Evolutionary conservation across 768 basidiomycete species (phyloP), one percentile per base, ranked within the genome.

Genomic region (Daedaleopsis sinensis): DNA sequence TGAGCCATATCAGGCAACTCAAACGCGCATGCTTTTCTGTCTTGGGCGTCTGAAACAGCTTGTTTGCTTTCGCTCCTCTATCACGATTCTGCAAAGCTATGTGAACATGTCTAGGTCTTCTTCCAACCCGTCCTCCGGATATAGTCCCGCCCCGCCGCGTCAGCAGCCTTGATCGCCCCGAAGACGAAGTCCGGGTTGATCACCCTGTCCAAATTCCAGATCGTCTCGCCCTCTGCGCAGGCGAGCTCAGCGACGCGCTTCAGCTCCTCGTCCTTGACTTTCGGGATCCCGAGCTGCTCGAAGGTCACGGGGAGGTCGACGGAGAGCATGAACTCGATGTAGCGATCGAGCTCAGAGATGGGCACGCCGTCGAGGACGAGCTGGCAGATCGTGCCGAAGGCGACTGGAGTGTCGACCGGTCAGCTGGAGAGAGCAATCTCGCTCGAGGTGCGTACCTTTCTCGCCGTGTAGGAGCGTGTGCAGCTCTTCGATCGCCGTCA

Each of bases 401-500:
- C 69, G 57, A 73, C 72, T 72, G 56, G 0, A 32, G 2, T 35
- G 18, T 59, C 18, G 36, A 37, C 11, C 4, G 24, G 42, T 16
- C 7, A 16, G 24, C 43, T 23, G 55, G 15, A 7, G 11, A 35
- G 23, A 39, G 7, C 15, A 37, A 50, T 24, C 16, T 3, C 7
- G 27, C 16, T 35, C 35, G 21, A 15, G 3, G 19, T 37, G 48
- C 63, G 9, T 19, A 65, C 71, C 71, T 59, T 73, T 73, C 58
- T 73, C 72, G 24, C 72, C 72, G 62, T 73, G 72, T 52, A 73
- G 65, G 21, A 68, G 62, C 19, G 57, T 55, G 59, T 73, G 72
- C 50, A 73, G 48, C 11, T 66, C 61, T n/a, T 68, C 65, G 24
- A 73, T 70, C 16, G 68, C 68, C 2, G 72, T 73, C 62, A 73